Percentiles rank a stretch among this genome's conserved stretches.
phyloP scores from a whole-genome alignment of 2,329 filamentous ascomycete genomes.

The Verticillium longisporum region DNA sequence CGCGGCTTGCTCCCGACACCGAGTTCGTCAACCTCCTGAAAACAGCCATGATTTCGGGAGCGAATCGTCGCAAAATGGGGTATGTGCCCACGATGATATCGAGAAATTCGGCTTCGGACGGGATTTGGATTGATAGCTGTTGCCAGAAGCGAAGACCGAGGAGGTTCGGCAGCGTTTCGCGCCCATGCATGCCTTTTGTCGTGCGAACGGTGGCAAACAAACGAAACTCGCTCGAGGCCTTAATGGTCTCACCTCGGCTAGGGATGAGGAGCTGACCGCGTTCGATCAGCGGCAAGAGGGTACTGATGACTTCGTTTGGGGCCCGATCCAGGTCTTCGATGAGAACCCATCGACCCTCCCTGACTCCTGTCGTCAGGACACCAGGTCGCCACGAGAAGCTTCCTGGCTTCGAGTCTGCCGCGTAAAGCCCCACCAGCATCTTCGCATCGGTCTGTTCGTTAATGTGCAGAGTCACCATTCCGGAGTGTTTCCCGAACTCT shows the following conservation, averaged over 20 bases:
- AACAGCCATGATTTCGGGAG: slow-evolving; percentile 51
- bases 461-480: slow-evolving; percentile 88
- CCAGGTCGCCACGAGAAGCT: slow-evolving; percentile 90
- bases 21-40: slow-evolving; percentile 46
- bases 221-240: slow-evolving; percentile 77
- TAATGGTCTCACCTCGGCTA: slow-evolving; percentile 77
- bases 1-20: slow-evolving; percentile 14
- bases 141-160: slow-evolving; percentile 86
- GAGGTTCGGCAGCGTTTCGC: slow-evolving; percentile 63
- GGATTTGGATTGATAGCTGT: slow-evolving; percentile 60
- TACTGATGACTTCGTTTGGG: slow-evolving; percentile 90
- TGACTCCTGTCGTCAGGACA: slow-evolving; percentile 87
- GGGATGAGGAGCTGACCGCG: slow-evolving; percentile 85
- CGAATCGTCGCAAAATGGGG: slow-evolving; percentile 59
- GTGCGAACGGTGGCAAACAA: slow-evolving; percentile 89
- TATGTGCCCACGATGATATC: slow-evolving; percentile 66
- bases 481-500: slow-evolving; percentile 68
- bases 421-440: slow-evolving; percentile 89
- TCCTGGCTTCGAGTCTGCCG: slow-evolving; percentile 78
- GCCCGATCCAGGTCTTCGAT: slow-evolving; percentile 96
- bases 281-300: slow-evolving; percentile 86
- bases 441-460: slow-evolving; percentile 99
- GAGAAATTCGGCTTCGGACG: slow-evolving; percentile 63
- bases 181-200: slow-evolving; percentile 59
- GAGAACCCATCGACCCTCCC: slow-evolving; percentile 90